Evolutionary conservation across 805 yeast species (phyloP).

Genomic region (Suhomyces vadensis): DNA sequence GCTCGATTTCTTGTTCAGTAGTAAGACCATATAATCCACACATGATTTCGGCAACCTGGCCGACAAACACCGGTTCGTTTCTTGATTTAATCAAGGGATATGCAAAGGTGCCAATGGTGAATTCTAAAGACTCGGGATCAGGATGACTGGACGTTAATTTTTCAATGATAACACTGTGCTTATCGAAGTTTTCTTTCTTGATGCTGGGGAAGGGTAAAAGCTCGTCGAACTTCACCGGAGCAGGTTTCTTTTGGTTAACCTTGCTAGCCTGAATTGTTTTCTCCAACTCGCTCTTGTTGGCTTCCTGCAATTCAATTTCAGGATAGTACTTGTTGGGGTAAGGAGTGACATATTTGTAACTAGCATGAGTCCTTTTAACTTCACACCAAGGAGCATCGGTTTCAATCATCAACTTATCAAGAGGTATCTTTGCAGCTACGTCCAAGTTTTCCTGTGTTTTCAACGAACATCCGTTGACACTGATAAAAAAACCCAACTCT

Average conservation of each 20-base stretch:
- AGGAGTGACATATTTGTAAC: constrained; percentile 55
- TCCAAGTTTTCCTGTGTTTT: constrained; percentile 71
- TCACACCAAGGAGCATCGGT: constrained; percentile 99
- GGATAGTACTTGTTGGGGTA: constrained; percentile 64
- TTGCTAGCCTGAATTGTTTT: neutral
- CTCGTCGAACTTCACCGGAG: constrained; percentile 40
- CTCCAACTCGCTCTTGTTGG: constrained; percentile 4
- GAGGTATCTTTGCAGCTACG: constrained; percentile 68
- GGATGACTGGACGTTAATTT: constrained; percentile 9
- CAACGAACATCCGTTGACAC: constrained; percentile 92
- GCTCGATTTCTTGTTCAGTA: constrained; percentile 28
- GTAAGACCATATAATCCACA: constrained; percentile 31
- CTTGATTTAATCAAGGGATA: constrained; percentile 71
- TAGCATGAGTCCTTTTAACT: constrained; percentile 77
- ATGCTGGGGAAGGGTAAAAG: constrained; percentile 61
- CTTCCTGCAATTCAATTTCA: constrained; percentile 11
- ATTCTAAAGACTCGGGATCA: constrained; percentile 12
- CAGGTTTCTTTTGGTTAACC: neutral
- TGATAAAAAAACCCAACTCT: constrained; percentile 63
- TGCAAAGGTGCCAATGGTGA: constrained; percentile 25
- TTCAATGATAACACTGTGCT: constrained; percentile 24
- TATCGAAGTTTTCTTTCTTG: constrained; percentile 60
- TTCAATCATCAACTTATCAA: constrained; percentile 72
- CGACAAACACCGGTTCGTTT: constrained; percentile 89
- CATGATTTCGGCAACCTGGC: constrained; percentile 66